phyloP scores from a whole-genome alignment of 148 eudicot species.

The Suaeda aralocaspica region DNA sequence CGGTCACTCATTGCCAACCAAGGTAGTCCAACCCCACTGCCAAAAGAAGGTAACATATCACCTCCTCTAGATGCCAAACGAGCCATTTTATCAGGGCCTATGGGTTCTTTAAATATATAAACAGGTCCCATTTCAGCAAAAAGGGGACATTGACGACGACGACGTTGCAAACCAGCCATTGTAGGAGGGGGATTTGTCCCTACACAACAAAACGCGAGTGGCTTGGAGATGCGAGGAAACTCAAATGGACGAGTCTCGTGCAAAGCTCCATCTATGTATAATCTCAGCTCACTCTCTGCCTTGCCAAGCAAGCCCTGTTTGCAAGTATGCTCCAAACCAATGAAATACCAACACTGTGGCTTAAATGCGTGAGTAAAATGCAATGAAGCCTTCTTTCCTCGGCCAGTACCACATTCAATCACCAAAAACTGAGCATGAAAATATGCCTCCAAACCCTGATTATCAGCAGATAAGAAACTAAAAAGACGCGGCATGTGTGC shows the following conservation, averaged over 20 bases:
- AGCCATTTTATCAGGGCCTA: conserved; percentile 87
- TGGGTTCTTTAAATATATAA: conserved; percentile 87
- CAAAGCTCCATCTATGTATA: conserved; percentile 90
- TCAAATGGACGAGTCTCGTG: conserved; percentile 92
- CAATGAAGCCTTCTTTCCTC: conserved; percentile 87
- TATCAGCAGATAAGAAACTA: conserved; percentile 94
- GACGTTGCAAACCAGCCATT: conserved; percentile 97
- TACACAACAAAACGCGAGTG: conserved; percentile 95
- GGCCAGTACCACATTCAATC: conserved; percentile 88
- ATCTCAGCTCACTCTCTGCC: conserved; percentile 84
- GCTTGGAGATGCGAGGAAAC: conserved; percentile 86
- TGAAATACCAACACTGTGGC: conserved; percentile 97
- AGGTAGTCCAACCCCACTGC: conserved; percentile 78
- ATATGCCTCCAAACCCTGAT: conserved; percentile 97
- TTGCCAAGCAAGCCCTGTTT: conserved; percentile 92
- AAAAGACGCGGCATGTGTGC: conserved; percentile 96
- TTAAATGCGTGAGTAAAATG: conserved; percentile 99
- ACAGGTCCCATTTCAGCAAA: conserved; percentile 99
- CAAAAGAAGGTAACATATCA: conserved; percentile 88
- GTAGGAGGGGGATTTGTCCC: conserved; percentile 98
- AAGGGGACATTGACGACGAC: conserved; percentile 96
- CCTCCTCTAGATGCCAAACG: conserved; percentile 97
- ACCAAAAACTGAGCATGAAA: conserved; percentile 99
- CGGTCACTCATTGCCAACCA: conserved; percentile 85
- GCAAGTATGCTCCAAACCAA: conserved; percentile 92